These are phyloP conservation scores for Rutstroemia sydowiana DNA, from an alignment of 2,329 filamentous ascomycete genomes.

Conservation along the genomic window DNA sequence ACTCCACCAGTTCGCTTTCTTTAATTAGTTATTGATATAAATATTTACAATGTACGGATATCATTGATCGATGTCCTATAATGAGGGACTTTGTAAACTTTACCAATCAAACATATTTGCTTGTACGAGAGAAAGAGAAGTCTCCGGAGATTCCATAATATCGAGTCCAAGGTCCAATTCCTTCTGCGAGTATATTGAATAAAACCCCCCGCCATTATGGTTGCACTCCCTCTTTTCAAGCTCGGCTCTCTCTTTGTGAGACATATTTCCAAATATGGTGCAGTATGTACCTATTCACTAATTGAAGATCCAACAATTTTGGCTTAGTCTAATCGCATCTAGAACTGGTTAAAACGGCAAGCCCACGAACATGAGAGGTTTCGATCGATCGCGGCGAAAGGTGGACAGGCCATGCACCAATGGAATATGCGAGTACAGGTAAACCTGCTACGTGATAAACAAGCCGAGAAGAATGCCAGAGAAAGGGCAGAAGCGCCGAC, in stretches of 20 bases:
- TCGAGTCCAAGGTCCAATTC: no score
- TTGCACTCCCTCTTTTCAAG: constrained; percentile 60
- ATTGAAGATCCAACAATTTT: no score
- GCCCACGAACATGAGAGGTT: constrained; percentile 58
- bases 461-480: constrained; percentile 50
- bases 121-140: no score
- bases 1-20: no score
- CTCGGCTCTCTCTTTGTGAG: constrained; percentile 56
- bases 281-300: constrained; percentile 39
- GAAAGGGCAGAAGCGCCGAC: constrained; percentile 58
- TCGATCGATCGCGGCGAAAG: constrained; percentile 51
- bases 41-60: no score
- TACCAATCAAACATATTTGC: no score
- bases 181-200: background rate
- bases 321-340: constrained; percentile 11
- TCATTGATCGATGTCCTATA: no score
- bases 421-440: constrained; percentile 60
- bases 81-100: no score
- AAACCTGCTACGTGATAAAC: constrained; percentile 48
- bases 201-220: constrained; percentile 40
- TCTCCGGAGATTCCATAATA: no score
- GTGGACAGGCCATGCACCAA: constrained; percentile 59
- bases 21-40: no score
- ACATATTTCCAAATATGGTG: constrained; percentile 62
- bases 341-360: constrained; percentile 61